Conservation (phyloP, 257 asterid species). For the Thymus mandschuricus region DNA sequence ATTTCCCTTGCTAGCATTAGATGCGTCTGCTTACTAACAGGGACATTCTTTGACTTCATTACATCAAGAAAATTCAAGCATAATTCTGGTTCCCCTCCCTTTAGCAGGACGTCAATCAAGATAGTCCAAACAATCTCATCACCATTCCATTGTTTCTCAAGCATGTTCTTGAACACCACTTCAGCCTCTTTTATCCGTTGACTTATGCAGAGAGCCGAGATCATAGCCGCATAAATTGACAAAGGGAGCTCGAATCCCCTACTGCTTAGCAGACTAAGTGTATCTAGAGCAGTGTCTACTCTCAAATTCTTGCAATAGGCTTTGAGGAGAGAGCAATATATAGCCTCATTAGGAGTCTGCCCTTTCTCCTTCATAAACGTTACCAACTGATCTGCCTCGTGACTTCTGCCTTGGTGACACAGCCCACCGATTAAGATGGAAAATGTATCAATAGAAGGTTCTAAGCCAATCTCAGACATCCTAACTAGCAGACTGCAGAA, state of each 20-base stretch:
- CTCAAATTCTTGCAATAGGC: constrained; percentile 75
- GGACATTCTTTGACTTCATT: constrained; percentile 62
- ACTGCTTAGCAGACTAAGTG: constrained; percentile 46
- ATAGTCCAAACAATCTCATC: constrained; percentile 95
- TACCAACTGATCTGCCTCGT: constrained; percentile 76
- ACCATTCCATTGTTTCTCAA: constrained; percentile 62
- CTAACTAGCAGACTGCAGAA: constrained; percentile 53
- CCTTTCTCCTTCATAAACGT: constrained; percentile 72
- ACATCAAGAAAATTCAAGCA: constrained; percentile 69
- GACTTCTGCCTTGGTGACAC: constrained; percentile 61
- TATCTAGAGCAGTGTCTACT: constrained; percentile 60
- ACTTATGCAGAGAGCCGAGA: constrained; percentile 59
- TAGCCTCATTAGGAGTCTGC: constrained; percentile 57
- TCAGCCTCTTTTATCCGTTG: constrained; percentile 61
- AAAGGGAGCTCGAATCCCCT: constrained; percentile 62
- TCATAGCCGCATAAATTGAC: constrained; percentile 53
- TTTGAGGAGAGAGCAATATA: constrained; percentile 65
- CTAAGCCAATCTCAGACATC: constrained; percentile 72
- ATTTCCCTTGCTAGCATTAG: constrained; percentile 62
- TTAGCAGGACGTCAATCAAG: constrained; percentile 81
- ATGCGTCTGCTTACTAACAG: constrained; percentile 56
- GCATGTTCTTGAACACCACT: constrained; percentile 63
- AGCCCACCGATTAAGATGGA: constrained; percentile 60
- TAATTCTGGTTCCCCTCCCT: constrained; percentile 58
- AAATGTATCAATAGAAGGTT: constrained; percentile 61